Conservation (phyloP, 306 rosid genomes). For the Argentina anserina region DNA sequence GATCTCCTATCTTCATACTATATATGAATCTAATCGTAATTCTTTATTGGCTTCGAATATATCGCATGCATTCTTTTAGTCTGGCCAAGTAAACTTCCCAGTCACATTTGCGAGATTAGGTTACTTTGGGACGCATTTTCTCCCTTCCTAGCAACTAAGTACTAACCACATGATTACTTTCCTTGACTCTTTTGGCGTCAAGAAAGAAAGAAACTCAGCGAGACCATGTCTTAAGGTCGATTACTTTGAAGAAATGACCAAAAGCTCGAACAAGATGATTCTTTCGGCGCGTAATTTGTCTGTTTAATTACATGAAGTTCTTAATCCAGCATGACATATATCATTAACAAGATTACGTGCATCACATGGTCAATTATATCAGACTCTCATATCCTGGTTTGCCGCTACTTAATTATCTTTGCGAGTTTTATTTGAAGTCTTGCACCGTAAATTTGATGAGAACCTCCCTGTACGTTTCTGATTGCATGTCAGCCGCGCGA, state of each 20-base stretch:
- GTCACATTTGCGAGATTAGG: no score
- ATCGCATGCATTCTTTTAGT: no score
- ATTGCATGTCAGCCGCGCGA: background rate
- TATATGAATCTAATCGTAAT: background rate
- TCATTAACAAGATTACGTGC: no score
- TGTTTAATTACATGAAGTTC: background rate
- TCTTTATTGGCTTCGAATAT: background rate
- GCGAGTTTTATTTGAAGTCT: background rate
- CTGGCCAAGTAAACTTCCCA: no score
- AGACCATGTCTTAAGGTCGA: background rate
- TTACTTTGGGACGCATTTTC: slow-evolving; percentile 38
- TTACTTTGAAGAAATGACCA: background rate
- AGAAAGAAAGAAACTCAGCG: background rate
- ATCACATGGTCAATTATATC: background rate
- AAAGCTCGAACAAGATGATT: background rate
- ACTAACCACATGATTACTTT: slow-evolving; percentile 30
- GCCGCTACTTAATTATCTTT: background rate
- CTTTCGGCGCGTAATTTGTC: no score
- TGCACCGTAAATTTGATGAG: background rate
- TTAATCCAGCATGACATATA: no score
- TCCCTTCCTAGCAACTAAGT: no score
- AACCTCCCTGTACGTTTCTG: background rate
- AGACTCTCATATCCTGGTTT: background rate
- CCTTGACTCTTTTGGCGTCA: slow-evolving; percentile 28
- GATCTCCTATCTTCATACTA: no score